Conservation (phyloP, 75 land plant genomes). For the Cupressus sempervirens region DNA sequence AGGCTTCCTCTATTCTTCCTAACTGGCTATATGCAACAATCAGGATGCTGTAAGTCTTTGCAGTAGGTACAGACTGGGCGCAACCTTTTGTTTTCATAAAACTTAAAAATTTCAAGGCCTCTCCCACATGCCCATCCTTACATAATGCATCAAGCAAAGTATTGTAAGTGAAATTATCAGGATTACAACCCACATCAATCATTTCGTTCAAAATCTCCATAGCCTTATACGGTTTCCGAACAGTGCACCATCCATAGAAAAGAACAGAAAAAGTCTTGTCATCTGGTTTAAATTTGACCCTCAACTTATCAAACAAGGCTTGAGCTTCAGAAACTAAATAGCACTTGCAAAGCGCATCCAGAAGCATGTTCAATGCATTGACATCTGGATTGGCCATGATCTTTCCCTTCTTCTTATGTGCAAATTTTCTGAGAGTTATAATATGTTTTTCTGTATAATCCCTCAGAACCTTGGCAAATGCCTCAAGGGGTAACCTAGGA, state of each 20-base stretch:
- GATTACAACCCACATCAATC: conserved; percentile 40
- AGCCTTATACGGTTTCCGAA: conserved; percentile 43
- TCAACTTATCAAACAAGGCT: conserved; percentile 34
- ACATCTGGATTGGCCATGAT: conserved; percentile 54
- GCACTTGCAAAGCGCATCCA: conserved; percentile 70
- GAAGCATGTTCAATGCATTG: conserved; percentile 52
- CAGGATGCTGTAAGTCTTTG: conserved; percentile 57
- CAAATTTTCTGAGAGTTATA: conserved; percentile 43
- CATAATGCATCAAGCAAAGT: conserved; percentile 60
- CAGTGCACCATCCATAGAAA: conserved; percentile 72
- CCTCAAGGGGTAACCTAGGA: conserved; percentile 39
- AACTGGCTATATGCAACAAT: conserved; percentile 41
- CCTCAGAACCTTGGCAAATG: conserved; percentile 31
- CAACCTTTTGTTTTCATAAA: conserved; percentile 61
- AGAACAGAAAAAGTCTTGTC: conserved; percentile 46
- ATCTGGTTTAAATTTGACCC: conserved; percentile 42
- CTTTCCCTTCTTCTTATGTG: conserved; percentile 46
- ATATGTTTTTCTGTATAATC: conserved; percentile 48
- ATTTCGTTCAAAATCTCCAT: conserved; percentile 58
- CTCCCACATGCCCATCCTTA: conserved; percentile 49
- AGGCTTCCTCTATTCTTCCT: conserved; percentile 47
- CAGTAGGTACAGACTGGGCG: conserved; percentile 55
- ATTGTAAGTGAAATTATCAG: conserved; percentile 62
- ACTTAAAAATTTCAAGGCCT: conserved; percentile 50
- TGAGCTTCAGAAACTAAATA: conserved; percentile 53